Conservation (phyloP, 106 monocot species). For the Platanthera guangdongensis region DNA sequence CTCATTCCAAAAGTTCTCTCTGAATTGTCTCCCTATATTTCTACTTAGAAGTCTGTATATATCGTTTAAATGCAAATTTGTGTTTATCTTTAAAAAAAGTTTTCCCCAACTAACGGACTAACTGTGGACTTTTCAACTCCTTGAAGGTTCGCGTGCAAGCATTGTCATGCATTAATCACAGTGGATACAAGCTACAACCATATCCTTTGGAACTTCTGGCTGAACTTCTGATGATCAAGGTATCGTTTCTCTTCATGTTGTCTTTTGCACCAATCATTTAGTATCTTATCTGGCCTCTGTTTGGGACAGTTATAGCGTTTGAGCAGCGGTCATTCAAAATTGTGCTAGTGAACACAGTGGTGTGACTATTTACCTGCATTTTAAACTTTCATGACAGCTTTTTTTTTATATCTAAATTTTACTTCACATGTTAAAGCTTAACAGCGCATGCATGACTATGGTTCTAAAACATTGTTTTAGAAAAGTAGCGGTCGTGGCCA, state of each 20-base stretch:
- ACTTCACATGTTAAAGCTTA: no score
- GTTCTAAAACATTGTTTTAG: no score
- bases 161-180: constrained; percentile 53
- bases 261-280: neutral
- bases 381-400: no score
- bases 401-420: no score
- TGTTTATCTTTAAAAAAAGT: neutral
- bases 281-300: neutral
- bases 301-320: no score
- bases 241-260: constrained; percentile 9
- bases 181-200: constrained; percentile 81
- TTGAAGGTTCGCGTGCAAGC: constrained; percentile 63
- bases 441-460: no score
- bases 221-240: constrained; percentile 63
- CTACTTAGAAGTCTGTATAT: neutral
- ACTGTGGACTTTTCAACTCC: neutral
- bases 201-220: constrained; percentile 62
- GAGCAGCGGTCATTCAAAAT: neutral
- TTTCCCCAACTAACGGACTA: neutral
- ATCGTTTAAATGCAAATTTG: neutral
- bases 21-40: neutral
- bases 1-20: neutral
- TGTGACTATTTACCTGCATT: no score
- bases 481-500: no score
- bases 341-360: neutral